phyloP scores from a whole-genome alignment of 139 green algal genomes.

The Monoraphidium neglectum region DNA sequence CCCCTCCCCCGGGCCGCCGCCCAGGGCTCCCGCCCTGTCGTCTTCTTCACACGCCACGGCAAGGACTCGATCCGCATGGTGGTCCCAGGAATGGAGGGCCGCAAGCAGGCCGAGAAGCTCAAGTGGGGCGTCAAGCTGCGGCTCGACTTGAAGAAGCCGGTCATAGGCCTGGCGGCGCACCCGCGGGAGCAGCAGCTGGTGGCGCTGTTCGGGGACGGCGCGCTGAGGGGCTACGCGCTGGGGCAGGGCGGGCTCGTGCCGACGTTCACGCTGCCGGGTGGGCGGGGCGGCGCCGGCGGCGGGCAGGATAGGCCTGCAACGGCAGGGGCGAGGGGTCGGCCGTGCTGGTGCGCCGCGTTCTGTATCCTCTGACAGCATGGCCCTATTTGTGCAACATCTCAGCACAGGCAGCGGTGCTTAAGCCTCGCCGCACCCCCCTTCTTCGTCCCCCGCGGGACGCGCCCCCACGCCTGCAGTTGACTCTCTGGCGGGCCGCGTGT shows the following conservation, averaged over 20 bases:
- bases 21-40: slow-evolving; percentile 38
- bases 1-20: no score
- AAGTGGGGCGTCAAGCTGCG: slow-evolving; percentile 43
- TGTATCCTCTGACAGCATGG: no score
- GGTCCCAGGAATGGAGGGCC: background rate
- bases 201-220: slow-evolving; percentile 39
- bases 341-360: no score
- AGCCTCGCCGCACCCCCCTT: background rate
- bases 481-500: slow-evolving; percentile 2
- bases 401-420: no score
- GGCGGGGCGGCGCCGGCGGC: background rate
- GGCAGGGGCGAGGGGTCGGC: no score
- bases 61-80: slow-evolving; percentile 45
- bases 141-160: slow-evolving; percentile 40
- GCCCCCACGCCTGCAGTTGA: background rate
- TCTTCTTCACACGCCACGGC: slow-evolving; percentile 46
- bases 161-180: slow-evolving; percentile 36
- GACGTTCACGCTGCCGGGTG: slow-evolving; percentile 22
- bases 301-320: background rate
- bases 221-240: slow-evolving; percentile 40
- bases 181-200: slow-evolving; percentile 34
- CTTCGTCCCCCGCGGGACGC: background rate
- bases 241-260: slow-evolving; percentile 15
- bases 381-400: no score
- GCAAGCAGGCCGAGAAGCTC: slow-evolving; percentile 5